Conservation (phyloP, 148 eudicot genomes). For the Cornus florida region DNA sequence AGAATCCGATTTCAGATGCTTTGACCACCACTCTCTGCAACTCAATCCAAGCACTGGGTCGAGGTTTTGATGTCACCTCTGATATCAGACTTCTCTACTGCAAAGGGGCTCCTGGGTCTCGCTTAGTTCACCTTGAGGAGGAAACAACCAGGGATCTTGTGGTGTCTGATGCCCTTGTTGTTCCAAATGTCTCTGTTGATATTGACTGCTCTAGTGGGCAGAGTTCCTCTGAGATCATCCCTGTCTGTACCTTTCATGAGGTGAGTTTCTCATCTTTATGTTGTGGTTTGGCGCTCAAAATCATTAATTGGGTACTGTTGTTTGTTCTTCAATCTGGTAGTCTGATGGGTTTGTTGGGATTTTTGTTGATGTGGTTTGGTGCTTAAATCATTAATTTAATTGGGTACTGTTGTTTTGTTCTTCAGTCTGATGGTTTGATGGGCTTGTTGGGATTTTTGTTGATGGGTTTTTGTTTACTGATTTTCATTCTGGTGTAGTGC, state of each 20-base stretch:
- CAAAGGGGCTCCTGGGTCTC: slow-evolving; percentile 80
- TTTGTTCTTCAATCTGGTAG: not conserved
- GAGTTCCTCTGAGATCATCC: slow-evolving; percentile 44
- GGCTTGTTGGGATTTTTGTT: too few relatives aligned
- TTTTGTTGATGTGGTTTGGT: not conserved
- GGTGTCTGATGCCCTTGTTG: slow-evolving; percentile 40
- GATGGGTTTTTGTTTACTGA: too few relatives aligned
- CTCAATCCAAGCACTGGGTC: slow-evolving; percentile 86
- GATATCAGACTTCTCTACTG: slow-evolving; percentile 94
- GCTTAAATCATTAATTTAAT: not conserved
- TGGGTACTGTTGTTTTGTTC: not conserved
- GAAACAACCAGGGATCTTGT: slow-evolving; percentile 48
- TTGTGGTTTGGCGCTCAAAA: slow-evolving; percentile 2
- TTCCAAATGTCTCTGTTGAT: slow-evolving; percentile 77
- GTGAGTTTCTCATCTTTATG: slow-evolving; percentile 28
- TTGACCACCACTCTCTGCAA: slow-evolving; percentile 61
- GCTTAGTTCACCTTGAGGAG: slow-evolving; percentile 72
- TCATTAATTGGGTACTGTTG: not conserved
- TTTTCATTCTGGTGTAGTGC: too few relatives aligned
- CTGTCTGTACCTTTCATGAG: slow-evolving; percentile 73
- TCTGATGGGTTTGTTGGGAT: too few relatives aligned
- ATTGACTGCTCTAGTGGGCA: slow-evolving; percentile 54
- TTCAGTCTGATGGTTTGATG: not conserved
- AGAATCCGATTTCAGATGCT: slow-evolving; percentile 39
- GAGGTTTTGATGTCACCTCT: slow-evolving; percentile 96